Conservation (phyloP, 2,329 filamentous ascomycete genomes). For the Xylariaceae sp. region DNA sequence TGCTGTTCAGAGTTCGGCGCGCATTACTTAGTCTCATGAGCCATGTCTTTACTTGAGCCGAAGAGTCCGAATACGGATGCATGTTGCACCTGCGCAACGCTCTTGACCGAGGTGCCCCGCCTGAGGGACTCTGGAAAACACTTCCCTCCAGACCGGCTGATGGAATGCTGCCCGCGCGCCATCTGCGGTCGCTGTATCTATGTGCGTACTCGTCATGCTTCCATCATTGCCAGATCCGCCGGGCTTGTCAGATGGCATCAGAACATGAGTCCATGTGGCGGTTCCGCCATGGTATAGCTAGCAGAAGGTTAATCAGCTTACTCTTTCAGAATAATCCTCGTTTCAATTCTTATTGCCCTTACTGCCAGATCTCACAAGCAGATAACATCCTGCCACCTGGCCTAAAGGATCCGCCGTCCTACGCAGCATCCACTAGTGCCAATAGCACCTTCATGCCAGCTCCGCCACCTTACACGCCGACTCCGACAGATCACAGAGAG, state of each 20-base stretch:
- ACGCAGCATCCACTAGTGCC: slow-evolving; percentile 41
- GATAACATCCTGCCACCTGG: slow-evolving; percentile 56
- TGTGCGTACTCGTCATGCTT: slow-evolving; percentile 37
- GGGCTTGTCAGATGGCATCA: background rate
- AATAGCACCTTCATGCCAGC: slow-evolving; percentile 26
- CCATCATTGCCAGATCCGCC: background rate
- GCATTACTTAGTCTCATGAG: background rate
- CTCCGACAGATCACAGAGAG: slow-evolving; percentile 19
- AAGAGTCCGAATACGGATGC: slow-evolving; percentile 34
- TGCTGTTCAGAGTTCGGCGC: background rate
- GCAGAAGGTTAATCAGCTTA: slow-evolving; percentile 12
- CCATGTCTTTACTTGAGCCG: slow-evolving; percentile 24
- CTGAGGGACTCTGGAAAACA: slow-evolving; percentile 56
- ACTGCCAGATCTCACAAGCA: slow-evolving; percentile 62
- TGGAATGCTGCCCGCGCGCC: slow-evolving; percentile 64
- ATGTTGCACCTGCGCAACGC: slow-evolving; percentile 66
- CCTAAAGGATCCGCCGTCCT: slow-evolving; percentile 63
- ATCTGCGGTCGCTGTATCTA: slow-evolving; percentile 68
- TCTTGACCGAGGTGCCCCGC: slow-evolving; percentile 51
- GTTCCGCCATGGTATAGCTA: slow-evolving; percentile 1
- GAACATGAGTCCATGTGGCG: slow-evolving; percentile 1
- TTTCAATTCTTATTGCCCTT: slow-evolving; percentile 64
- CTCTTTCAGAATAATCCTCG: slow-evolving; percentile 54
- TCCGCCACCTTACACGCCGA: slow-evolving; percentile 38
- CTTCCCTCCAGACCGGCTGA: slow-evolving; percentile 51